Evolutionary conservation across 352 stramenopile species (phyloP).

Genomic region (Elongisporangium prolatum): DNA sequence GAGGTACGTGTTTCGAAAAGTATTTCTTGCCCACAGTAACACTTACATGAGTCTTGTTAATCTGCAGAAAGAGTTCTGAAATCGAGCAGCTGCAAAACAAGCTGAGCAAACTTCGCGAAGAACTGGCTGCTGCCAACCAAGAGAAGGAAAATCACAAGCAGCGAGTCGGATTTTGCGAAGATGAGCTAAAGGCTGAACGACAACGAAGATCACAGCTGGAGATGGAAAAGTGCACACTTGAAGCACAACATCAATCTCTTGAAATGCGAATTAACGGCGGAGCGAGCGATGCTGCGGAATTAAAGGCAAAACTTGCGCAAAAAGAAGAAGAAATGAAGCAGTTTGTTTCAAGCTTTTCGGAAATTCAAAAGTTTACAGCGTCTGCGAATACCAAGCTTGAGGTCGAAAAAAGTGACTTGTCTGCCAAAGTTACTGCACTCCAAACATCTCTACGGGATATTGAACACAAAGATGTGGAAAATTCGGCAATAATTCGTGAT

Average conservation of each 20-base stretch:
- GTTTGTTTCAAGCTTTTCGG: constrained; percentile 59
- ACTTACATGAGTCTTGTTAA: background rate
- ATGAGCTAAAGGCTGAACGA: constrained; percentile 47
- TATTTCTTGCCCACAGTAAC: background rate
- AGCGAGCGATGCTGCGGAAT: constrained; percentile 29
- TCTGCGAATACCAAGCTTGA: constrained; percentile 60
- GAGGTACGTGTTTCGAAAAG: constrained; percentile 11
- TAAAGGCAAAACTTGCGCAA: constrained; percentile 57
- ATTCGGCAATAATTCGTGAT: constrained; percentile 34
- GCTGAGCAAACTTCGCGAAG: constrained; percentile 39
- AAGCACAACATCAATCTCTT: constrained; percentile 51
- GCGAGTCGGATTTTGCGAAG: constrained; percentile 27
- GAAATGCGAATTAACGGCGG: constrained; percentile 32
- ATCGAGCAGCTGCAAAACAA: constrained; percentile 50
- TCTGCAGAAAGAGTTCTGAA: constrained; percentile 37
- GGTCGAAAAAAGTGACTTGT: constrained; percentile 60
- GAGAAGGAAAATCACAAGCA: constrained; percentile 47
- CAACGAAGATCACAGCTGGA: constrained; percentile 45
- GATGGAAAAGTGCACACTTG: constrained; percentile 60
- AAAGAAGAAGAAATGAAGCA: constrained; percentile 69
- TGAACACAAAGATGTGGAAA: constrained; percentile 48
- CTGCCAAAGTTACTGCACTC: constrained; percentile 51
- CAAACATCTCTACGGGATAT: constrained; percentile 43
- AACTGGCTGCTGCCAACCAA: constrained; percentile 40
- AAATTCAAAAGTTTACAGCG: constrained; percentile 74